Percentiles rank a stretch among this genome's conserved stretches.
phyloP scores from a whole-genome alignment of 2,329 filamentous ascomycete species.

The Amesomyces nigricolor region DNA sequence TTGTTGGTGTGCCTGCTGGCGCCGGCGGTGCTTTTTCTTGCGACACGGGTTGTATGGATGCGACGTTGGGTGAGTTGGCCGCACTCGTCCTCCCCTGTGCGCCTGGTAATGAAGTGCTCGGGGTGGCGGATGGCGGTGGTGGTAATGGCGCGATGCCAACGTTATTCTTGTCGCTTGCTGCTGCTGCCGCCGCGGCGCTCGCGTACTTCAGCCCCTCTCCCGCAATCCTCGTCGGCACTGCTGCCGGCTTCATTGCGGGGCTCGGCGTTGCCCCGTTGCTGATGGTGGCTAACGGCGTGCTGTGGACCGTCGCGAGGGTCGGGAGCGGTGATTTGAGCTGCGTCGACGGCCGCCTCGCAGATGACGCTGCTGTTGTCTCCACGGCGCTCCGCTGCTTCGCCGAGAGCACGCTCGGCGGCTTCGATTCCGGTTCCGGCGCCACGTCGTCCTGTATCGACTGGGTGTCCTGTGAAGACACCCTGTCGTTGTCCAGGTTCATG shows the following conservation, averaged over 20 bases:
- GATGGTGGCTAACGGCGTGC: constrained; percentile 56
- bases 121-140: constrained; percentile 66
- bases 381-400: constrained; percentile 51
- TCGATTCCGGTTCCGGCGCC: constrained; percentile 50
- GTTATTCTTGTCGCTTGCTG: constrained; percentile 78
- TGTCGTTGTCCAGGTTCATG: constrained; percentile 73
- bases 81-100: constrained; percentile 51
- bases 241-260: constrained; percentile 84
- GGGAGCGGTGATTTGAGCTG: constrained; percentile 92
- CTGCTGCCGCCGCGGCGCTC: constrained; percentile 88
- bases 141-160: constrained; percentile 91
- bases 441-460: constrained; percentile 84
- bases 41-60: constrained; percentile 42
- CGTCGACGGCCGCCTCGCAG: constrained; percentile 68
- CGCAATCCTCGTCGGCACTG: constrained; percentile 73
- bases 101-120: constrained; percentile 43
- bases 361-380: constrained; percentile 51
- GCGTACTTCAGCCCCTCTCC: constrained; percentile 95
- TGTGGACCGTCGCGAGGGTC: constrained; percentile 84
- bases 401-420: constrained; percentile 33
- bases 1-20: constrained; percentile 24
- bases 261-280: constrained; percentile 46
- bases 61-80: constrained; percentile 48
- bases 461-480: constrained; percentile 88
- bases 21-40: constrained; percentile 33